These are phyloP conservation scores for Pestalotiopsis sp. DNA, from an alignment of 2,329 filamentous ascomycete genomes.

Conservation along the genomic window DNA sequence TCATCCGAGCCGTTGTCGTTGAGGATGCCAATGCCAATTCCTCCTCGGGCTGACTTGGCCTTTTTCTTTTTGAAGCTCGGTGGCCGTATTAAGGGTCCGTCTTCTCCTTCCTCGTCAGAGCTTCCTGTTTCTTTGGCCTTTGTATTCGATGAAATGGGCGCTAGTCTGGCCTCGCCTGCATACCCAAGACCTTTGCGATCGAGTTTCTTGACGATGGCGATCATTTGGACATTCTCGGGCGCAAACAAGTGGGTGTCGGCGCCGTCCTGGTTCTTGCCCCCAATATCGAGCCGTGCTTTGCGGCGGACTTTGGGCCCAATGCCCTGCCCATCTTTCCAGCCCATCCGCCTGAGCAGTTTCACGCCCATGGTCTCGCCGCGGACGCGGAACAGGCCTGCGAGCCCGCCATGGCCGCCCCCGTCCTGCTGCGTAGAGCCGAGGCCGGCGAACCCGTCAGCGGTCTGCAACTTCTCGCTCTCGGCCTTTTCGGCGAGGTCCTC, in stretches of 20 bases:
- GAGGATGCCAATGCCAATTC: conserved; percentile 84
- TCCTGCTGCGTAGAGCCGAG: conserved; percentile 70
- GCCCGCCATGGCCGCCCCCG: conserved; percentile 41
- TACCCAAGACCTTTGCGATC: conserved; percentile 74
- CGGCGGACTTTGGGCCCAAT: conserved; percentile 85
- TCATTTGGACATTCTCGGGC: conserved; percentile 76
- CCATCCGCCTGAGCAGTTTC: conserved; percentile 87
- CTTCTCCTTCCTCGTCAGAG: conserved; percentile 50
- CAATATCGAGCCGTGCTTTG: conserved; percentile 66
- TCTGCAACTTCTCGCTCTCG: conserved; percentile 76
- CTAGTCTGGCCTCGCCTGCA: conserved; percentile 58
- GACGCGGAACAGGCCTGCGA: conserved; percentile 73
- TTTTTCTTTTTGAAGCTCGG: conserved; percentile 49
- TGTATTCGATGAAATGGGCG: conserved; percentile 31
- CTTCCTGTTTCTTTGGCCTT: conserved; percentile 33
- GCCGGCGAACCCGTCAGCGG: conserved; percentile 72
- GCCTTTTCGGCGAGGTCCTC: conserved; percentile 89
- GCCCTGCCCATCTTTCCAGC: conserved; percentile 93
- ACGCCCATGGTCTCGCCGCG: conserved; percentile 85
- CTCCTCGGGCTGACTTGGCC: conserved; percentile 55
- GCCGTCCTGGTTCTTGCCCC: conserved; percentile 39
- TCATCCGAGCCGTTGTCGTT: conserved; percentile 96
- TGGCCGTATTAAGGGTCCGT: conserved; percentile 33
- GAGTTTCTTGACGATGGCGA: conserved; percentile 65
- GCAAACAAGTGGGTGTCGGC: conserved; percentile 75